A percentile compares a stretch with the other conserved stretches of the same genome.
Evolutionary conservation across 148 eudicot species (phyloP).

Genomic region (Selenicereus undatus): DNA sequence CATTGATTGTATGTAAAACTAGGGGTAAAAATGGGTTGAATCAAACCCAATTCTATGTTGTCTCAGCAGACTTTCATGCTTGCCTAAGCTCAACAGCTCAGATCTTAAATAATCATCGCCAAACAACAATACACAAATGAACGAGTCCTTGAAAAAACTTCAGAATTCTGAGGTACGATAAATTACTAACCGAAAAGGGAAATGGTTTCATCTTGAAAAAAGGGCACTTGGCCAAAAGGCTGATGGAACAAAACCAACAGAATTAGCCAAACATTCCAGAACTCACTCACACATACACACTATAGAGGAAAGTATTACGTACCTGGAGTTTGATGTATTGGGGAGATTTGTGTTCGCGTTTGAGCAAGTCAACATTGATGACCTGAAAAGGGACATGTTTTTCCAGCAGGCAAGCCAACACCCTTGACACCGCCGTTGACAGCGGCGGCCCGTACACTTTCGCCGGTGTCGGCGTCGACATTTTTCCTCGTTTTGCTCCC

Average conservation of each 20-base stretch:
- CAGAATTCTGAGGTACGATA: too few relatives aligned
- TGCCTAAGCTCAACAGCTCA: too few relatives aligned
- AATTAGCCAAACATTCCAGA: not conserved
- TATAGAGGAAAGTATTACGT: too few relatives aligned
- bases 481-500: not conserved
- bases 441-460: slow-evolving; percentile 76
- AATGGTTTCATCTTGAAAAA: slow-evolving; percentile 70
- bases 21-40: too few relatives aligned
- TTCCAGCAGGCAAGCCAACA: slow-evolving; percentile 64
- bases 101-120: too few relatives aligned
- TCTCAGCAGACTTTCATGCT: too few relatives aligned
- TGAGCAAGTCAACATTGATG: slow-evolving; percentile 55
- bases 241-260: slow-evolving; percentile 19
- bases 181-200: slow-evolving; percentile 56
- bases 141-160: too few relatives aligned
- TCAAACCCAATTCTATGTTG: too few relatives aligned
- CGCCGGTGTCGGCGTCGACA: slow-evolving; percentile 46
- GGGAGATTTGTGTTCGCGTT: slow-evolving; percentile 68
- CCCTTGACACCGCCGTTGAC: slow-evolving; percentile 76
- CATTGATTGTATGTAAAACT: too few relatives aligned
- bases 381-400: slow-evolving; percentile 68
- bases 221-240: slow-evolving; percentile 96
- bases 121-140: too few relatives aligned
- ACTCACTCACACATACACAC: too few relatives aligned
- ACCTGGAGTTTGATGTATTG: slow-evolving; percentile 78